Evolutionary conservation across 257 asterid genomes (phyloP).

Genomic region (Primulina tabacum): DNA sequence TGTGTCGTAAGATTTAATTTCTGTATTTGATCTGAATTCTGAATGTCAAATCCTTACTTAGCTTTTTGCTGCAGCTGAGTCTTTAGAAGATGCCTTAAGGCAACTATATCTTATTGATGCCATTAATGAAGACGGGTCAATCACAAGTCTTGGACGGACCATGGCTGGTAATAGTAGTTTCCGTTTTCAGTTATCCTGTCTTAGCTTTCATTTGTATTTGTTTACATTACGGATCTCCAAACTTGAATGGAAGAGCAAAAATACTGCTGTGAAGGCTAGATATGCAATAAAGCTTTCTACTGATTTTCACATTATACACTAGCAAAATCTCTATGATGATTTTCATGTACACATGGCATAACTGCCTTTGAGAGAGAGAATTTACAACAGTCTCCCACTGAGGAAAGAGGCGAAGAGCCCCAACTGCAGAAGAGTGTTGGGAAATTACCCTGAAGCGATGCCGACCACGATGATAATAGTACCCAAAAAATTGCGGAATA

Average conservation of each 20-base stretch:
- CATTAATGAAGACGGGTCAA: slow-evolving; percentile 76
- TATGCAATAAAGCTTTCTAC: background rate
- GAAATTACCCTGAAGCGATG: too few relatives aligned
- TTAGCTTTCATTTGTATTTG: background rate
- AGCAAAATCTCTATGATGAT: background rate
- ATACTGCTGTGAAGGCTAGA: background rate
- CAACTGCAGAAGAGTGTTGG: too few relatives aligned
- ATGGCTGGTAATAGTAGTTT: slow-evolving; percentile 67
- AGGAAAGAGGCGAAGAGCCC: too few relatives aligned
- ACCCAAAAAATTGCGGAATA: too few relatives aligned
- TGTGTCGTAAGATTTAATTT: slow-evolving; percentile 16
- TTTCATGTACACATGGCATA: too few relatives aligned
- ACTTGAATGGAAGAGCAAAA: background rate
- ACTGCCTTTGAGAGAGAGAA: too few relatives aligned
- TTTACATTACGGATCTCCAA: background rate
- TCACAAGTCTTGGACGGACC: slow-evolving; percentile 74
- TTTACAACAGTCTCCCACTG: too few relatives aligned
- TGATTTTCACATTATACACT: background rate
- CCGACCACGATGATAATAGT: too few relatives aligned
- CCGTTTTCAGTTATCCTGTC: slow-evolving; percentile 16
- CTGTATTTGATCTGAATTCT: slow-evolving; percentile 6
- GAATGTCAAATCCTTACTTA: slow-evolving; percentile 24
- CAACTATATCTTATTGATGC: slow-evolving; percentile 88
- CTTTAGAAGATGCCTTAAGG: slow-evolving; percentile 90
- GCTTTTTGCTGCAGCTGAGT: slow-evolving; percentile 58